Base-by-base conservation (phyloP, 495 filamentous ascomycete species). In the Neurospora tetraspora region DNA sequence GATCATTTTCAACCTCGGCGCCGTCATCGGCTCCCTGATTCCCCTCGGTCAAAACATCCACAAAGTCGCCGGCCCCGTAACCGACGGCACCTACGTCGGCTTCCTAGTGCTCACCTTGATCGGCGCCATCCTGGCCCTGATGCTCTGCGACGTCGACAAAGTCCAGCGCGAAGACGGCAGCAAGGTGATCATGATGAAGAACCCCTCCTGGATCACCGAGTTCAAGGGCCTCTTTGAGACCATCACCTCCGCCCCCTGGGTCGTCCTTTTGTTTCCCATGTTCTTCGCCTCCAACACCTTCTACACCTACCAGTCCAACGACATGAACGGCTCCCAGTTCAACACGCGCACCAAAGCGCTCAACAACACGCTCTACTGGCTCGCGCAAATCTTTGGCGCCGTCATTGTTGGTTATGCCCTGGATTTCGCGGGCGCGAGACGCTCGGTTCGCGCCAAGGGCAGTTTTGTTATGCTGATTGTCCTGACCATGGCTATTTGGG, bases 1-100 rank as follows among this genome's bases (percentile, higher is more conserved):
- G 94, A 88, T 92, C 71, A 97, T 98, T 76, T 98, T 97, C 86
- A 98, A 98, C 81, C 80, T 94, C 39, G 94, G 95, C 74, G 94
- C 89, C 77, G 94, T 97, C 71, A 93, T 97, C 84, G 95, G 95
- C 38, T 90, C 90, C 73, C 85, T 97, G 83, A 90, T 96, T 70
- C 92, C 92, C 18, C 90, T 97, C 36, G 93, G 88, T 23, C 89
- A 94, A 79, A 95, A 94, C 81, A 87, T 94, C 77, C 84, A 94
- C 81, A 86, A 77, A 5, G 80, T 76, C n/a, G 84, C 85, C 71
- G 86, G 83, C 53, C 82, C 84, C 20, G 92, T 96, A 73, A 91
- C 85, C 45, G 90, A 94, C 80, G 94, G 94, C 69, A 98, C 94
- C 68, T 98, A 97, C 77, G 86, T 94, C 71, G 95, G 90, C 68